Conservation (phyloP, 352 stramenopile species). For the Pythium biforme region DNA sequence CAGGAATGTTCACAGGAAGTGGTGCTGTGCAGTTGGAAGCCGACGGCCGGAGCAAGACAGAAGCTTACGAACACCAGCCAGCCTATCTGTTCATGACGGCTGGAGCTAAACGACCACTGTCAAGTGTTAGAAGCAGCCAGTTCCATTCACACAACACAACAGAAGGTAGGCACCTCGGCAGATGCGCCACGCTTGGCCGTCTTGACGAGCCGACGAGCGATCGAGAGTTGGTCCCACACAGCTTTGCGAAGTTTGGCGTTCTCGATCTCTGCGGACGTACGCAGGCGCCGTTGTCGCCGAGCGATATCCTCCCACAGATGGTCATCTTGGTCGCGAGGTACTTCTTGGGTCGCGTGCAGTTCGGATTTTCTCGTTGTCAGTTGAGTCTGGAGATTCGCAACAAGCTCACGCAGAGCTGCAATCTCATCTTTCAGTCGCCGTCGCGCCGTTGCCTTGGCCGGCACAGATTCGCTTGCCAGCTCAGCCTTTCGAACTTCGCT, state of each 20-base stretch:
- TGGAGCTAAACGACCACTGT: too few relatives aligned
- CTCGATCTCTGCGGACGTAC: not conserved
- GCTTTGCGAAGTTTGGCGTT: not conserved
- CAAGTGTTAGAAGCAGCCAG: not conserved
- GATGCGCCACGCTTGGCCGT: not conserved
- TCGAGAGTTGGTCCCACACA: not conserved
- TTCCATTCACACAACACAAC: not conserved
- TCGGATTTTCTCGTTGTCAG: not conserved
- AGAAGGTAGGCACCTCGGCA: not conserved
- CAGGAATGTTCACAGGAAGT: too few relatives aligned
- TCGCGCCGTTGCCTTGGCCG: not conserved
- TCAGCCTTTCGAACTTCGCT: not conserved
- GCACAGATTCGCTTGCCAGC: not conserved
- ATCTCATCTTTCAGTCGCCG: not conserved
- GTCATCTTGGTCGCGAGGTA: not conserved
- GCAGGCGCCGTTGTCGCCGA: not conserved
- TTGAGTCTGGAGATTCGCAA: not conserved
- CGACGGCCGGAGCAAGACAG: too few relatives aligned
- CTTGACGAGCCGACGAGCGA: not conserved
- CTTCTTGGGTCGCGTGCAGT: not conserved
- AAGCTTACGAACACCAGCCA: too few relatives aligned
- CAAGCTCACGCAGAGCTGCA: not conserved
- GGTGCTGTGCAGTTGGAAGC: too few relatives aligned
- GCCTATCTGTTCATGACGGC: too few relatives aligned
- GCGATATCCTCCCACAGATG: not conserved